Evolutionary conservation across 2,329 filamentous ascomycete genomes (phyloP).

Genomic region (Hypocrella siamensis): DNA sequence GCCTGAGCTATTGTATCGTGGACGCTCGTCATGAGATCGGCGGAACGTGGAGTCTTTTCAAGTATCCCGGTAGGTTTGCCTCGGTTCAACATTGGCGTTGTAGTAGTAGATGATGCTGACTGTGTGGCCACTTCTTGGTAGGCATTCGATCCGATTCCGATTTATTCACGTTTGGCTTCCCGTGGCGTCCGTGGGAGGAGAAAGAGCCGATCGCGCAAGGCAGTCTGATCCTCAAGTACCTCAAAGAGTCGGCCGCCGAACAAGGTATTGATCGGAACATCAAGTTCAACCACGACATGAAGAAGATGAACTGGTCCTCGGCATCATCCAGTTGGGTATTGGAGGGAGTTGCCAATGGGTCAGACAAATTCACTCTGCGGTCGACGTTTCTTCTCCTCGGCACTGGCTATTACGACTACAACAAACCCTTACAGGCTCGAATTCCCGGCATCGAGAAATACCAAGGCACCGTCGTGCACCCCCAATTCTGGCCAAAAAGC

Average conservation of each 20-base stretch:
- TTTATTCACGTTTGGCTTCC: constrained; percentile 46
- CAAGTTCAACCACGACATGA: constrained; percentile 31
- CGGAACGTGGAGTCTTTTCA: constrained; percentile 68
- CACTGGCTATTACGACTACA: constrained; percentile 58
- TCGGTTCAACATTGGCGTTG: too few relatives aligned
- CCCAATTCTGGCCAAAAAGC: constrained; percentile 62
- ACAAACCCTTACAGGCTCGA: constrained; percentile 38
- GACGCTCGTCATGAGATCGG: constrained; percentile 51
- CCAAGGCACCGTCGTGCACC: constrained; percentile 47
- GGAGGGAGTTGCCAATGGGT: too few relatives aligned
- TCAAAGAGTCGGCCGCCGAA: constrained; percentile 32
- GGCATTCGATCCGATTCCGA: constrained; percentile 53
- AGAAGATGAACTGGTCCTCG: constrained; percentile 36
- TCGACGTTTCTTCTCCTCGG: constrained; percentile 45
- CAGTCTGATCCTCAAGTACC: constrained; percentile 34
- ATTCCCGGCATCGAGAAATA: constrained; percentile 58
- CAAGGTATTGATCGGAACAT: constrained; percentile 40
- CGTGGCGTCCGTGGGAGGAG: constrained; percentile 56
- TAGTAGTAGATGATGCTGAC: too few relatives aligned
- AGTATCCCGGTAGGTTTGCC: too few relatives aligned
- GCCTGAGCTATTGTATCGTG: constrained; percentile 45
- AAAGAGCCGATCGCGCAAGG: constrained; percentile 34
- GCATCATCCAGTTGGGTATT: too few relatives aligned
- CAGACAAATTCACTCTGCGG: constrained; percentile 13
- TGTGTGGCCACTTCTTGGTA: too few relatives aligned